A percentile compares a stretch with the other conserved stretches of the same genome.
Conservation (phyloP, 1,284 basidiomycete species). For the Cryptococcus sp. region DNA sequence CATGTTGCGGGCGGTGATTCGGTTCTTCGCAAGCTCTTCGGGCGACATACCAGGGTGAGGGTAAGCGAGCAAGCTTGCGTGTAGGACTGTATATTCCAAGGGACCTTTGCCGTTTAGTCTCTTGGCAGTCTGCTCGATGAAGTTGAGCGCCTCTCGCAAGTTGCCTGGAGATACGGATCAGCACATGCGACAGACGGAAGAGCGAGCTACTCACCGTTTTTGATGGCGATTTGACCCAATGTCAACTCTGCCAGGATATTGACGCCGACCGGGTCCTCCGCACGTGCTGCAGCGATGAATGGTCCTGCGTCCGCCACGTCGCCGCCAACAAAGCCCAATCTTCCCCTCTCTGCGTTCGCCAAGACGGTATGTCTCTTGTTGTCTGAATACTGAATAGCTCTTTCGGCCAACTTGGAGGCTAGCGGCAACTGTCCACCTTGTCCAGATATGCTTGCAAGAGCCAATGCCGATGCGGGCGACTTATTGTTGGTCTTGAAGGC, state of each 20-base stretch:
- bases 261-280: conserved; percentile 62
- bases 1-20: conserved; percentile 71
- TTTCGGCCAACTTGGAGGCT: conserved; percentile 87
- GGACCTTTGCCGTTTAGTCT: conserved; percentile 50
- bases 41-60: conserved; percentile 74
- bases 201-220: conserved; percentile 61
- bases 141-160: conserved; percentile 63
- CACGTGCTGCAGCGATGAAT: conserved; percentile 73
- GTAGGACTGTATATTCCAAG: conserved; percentile 79
- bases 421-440: conserved; percentile 51
- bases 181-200: not conserved
- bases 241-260: conserved; percentile 78
- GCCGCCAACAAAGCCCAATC: conserved; percentile 72
- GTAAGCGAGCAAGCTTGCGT: conserved; percentile 80
- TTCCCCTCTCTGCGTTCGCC: conserved; percentile 71
- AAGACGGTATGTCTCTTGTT: conserved; percentile 79
- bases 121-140: conserved; percentile 70
- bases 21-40: conserved; percentile 71
- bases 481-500: conserved; percentile 49
- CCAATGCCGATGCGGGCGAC: conserved; percentile 40
- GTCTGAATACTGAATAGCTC: conserved; percentile 88
- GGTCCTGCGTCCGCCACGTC: conserved; percentile 65
- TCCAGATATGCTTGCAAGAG: conserved; percentile 37
- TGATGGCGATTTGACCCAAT: conserved; percentile 80
- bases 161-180: conserved; percentile 56